Percentiles rank a stretch among this genome's conserved stretches.
Conservation (phyloP, 495 filamentous ascomycete species). For the Extremus antarcticus region DNA sequence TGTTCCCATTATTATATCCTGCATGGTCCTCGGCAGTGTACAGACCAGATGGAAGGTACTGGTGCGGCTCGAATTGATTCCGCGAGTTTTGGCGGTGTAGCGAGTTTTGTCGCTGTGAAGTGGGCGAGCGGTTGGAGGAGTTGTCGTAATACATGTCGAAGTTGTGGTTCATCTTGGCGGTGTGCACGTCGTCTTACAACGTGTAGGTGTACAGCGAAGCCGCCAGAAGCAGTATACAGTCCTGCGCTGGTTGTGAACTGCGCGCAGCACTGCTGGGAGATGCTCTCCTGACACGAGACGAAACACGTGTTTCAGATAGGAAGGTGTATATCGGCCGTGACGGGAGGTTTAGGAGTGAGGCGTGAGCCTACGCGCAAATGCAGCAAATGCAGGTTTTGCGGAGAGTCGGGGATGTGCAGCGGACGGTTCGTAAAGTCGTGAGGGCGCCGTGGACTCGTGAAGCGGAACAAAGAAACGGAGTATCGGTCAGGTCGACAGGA, state of each 20-base stretch:
- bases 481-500: not conserved
- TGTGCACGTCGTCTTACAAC: not conserved
- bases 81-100: constrained; percentile 21
- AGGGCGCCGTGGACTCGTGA: not conserved
- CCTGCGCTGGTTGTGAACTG: not conserved
- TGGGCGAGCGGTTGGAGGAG: constrained; percentile 19
- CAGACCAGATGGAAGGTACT: constrained; percentile 52
- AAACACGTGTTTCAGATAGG: not conserved
- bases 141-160: constrained; percentile 23
- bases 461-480: not conserved
- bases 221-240: not conserved
- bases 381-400: not conserved
- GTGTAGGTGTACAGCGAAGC: not conserved
- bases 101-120: constrained; percentile 14
- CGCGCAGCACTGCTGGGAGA: not conserved
- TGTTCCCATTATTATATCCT: constrained; percentile 42
- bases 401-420: not conserved
- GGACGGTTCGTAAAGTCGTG: not conserved
- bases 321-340: not conserved
- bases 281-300: not conserved
- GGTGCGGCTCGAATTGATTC: constrained; percentile 22
- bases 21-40: constrained; percentile 50
- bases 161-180: constrained; percentile 5
- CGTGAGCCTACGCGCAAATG: not conserved
- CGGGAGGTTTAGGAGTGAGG: not conserved